Conservation (phyloP, 495 filamentous ascomycete genomes). For the Chaetomium tenue region DNA sequence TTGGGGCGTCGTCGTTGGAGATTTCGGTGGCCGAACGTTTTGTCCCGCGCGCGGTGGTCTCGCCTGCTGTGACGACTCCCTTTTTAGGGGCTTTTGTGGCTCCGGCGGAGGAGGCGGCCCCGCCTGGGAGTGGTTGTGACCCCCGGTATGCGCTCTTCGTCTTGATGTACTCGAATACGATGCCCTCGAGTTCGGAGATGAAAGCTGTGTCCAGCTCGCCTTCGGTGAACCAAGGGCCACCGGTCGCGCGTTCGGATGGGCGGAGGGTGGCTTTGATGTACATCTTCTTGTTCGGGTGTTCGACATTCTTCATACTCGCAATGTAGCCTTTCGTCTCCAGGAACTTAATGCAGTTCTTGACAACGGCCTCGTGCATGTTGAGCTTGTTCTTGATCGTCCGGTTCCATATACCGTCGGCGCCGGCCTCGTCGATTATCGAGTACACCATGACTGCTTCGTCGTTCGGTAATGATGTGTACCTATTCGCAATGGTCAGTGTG, state of each 20-base stretch:
- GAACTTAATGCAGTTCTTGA: constrained; percentile 72
- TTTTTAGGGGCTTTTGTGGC: constrained; percentile 41
- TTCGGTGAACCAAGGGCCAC: constrained; percentile 90
- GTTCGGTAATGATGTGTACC: constrained; percentile 61
- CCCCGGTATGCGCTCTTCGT: constrained; percentile 62
- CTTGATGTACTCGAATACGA: constrained; percentile 69
- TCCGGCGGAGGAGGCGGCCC: constrained; percentile 23
- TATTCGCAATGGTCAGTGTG: constrained; percentile 30
- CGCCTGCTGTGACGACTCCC: constrained; percentile 42
- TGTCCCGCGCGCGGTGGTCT: constrained; percentile 35
- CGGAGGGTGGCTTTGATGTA: constrained; percentile 77
- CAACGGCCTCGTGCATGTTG: constrained; percentile 72
- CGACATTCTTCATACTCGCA: constrained; percentile 59
- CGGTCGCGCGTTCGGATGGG: constrained; percentile 83
- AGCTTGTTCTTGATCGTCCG: constrained; percentile 70
- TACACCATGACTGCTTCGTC: constrained; percentile 79
- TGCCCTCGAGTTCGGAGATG: constrained; percentile 65
- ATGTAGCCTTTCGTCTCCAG: constrained; percentile 65
- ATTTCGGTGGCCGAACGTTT: constrained; percentile 38
- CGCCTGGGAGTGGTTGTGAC: constrained; percentile 29
- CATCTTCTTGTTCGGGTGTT: constrained; percentile 67
- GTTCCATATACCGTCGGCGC: constrained; percentile 82
- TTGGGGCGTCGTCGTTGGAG: constrained; percentile 38
- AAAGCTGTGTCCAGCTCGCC: constrained; percentile 76
- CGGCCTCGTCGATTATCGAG: constrained; percentile 77